Evolutionary conservation across 2,329 filamentous ascomycete species (phyloP).

Genomic region (Colletotrichum spinosum): DNA sequence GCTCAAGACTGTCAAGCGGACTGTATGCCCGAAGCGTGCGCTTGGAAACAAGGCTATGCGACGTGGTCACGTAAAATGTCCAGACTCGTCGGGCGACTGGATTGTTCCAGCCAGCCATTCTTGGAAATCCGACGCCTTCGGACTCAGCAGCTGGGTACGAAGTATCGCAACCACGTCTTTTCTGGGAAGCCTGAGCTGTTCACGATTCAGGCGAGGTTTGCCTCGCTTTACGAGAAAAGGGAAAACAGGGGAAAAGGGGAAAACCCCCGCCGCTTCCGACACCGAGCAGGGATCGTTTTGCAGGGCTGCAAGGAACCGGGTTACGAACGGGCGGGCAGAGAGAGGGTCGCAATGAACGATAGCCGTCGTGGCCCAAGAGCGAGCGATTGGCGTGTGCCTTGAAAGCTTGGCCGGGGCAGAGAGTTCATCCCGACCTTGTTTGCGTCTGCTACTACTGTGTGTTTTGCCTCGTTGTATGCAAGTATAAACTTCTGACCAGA

Average conservation of each 20-base stretch:
- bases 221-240: neutral
- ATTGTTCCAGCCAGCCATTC: no score
- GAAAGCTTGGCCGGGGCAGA: neutral
- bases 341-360: neutral
- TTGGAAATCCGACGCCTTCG: no score
- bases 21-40: neutral
- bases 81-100: neutral
- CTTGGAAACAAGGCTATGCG: neutral
- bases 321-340: neutral
- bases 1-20: neutral
- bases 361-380: neutral
- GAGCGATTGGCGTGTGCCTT: neutral
- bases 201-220: neutral
- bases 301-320: slow-evolving; percentile 17
- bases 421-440: slow-evolving; percentile 5
- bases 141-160: no score
- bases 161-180: no score
- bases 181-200: no score
- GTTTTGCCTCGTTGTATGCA: neutral
- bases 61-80: neutral
- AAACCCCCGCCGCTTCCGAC: slow-evolving; percentile 1
- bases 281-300: slow-evolving; percentile 9
- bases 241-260: neutral
- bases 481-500: neutral
- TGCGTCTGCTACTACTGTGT: neutral